Evolutionary conservation across 2,329 filamentous ascomycete genomes (phyloP).

Genomic region (Blastomyces gilchristii): DNA sequence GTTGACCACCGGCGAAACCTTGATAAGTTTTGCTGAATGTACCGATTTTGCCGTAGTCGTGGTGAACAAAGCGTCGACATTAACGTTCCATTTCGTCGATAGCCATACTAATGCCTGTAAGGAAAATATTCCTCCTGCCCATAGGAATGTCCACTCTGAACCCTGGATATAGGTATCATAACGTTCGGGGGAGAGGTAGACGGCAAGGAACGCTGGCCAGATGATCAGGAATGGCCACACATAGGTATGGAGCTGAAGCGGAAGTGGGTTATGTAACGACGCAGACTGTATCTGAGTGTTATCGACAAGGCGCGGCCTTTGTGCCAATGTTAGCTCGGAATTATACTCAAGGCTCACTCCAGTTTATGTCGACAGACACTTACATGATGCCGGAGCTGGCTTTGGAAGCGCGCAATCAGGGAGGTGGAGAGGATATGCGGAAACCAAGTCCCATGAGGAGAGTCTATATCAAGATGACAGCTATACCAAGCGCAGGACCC

Average conservation of each 20-base stretch:
- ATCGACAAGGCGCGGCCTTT: constrained; percentile 75
- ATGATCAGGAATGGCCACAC: constrained; percentile 84
- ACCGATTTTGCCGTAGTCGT: constrained; percentile 60
- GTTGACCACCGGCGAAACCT: constrained; percentile 81
- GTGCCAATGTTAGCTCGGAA: neutral
- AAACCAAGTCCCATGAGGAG: neutral
- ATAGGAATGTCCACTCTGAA: constrained; percentile 98
- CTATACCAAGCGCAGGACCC: neutral
- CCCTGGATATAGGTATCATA: constrained; percentile 88
- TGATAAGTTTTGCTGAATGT: constrained; percentile 72
- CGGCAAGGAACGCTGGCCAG: constrained; percentile 84
- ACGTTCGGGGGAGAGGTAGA: constrained; percentile 71
- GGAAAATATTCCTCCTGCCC: constrained; percentile 78
- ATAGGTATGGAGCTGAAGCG: constrained; percentile 72
- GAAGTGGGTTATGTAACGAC: constrained; percentile 77
- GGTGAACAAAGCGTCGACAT: constrained; percentile 72
- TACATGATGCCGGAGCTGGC: constrained; percentile 12
- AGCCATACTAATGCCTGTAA: constrained; percentile 84
- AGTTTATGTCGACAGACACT: neutral
- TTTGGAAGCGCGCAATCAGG: constrained; percentile 4
- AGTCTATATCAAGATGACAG: neutral
- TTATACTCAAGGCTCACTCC: neutral
- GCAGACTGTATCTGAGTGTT: constrained; percentile 81
- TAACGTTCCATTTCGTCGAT: constrained; percentile 95
- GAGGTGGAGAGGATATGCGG: too few species aligned